Evolutionary conservation across 1,284 basidiomycete genomes (phyloP), one percentile per base, ranked within the genome.

Genomic region (Microbotryum violaceum): DNA sequence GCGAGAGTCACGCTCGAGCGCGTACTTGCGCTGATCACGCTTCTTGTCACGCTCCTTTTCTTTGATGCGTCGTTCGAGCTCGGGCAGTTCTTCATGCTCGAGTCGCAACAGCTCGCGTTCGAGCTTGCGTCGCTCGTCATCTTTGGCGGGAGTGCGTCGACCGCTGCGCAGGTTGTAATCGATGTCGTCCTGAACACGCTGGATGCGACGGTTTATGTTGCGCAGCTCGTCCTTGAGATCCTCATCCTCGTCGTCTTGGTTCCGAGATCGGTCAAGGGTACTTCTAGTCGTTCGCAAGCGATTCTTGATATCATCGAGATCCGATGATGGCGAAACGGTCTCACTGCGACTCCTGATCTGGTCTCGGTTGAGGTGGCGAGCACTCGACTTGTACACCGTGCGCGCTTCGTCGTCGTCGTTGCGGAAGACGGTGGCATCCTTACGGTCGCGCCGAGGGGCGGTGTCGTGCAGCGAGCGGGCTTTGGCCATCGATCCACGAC

Each of bases 351-450:
- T 86, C 45, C 91, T 84, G 54, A 98, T 85, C 6, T 87, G 80
- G 66, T 85, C 84, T 16, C 94, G 85, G 74, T 97, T 89, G 53
- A 99, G 79, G 73, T 97, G 93, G 1, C 94, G 84, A 25, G 84
- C 84, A 10, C 84, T 83, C n/a, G 90, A 86, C 73, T 89, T 86
- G 79, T 97, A 97, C 7, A 75, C 76, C 2, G 72, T 69, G 57
- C 85, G 82, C 7, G 81, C 85, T 27, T 73, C 70, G 25, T 73
- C 66, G 67, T 85, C 83, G 62, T 85, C 84, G 77, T 97, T 88
- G 72, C 90, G 91, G 80, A 97, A 99, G 51, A 92, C 87, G 0
- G 91, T 89, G 5, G 91, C 94, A 74, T 98, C 94, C 70, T 85
- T 85, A 42, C 86, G 82, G 23, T 80, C 79, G 7, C 73, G 69